Conservation (phyloP, 164 flowering plant species). For the Macadamia integrifolia region DNA sequence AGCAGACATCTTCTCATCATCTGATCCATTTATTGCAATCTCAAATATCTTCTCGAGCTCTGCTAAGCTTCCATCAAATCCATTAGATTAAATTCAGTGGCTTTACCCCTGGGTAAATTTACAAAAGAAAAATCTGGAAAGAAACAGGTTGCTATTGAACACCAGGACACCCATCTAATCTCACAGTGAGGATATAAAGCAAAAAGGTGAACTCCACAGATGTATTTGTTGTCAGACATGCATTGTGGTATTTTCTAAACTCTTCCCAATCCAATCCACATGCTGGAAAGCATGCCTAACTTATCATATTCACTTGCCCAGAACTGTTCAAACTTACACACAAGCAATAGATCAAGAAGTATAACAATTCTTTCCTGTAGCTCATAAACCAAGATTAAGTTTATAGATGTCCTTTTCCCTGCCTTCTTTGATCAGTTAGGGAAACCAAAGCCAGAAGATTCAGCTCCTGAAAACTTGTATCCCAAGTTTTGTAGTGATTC, state of each 20-base stretch:
- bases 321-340: too few relatives aligned
- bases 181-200: not conserved
- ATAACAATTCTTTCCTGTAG: too few relatives aligned
- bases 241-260: not conserved
- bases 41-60: constrained; percentile 90
- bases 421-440: too few relatives aligned
- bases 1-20: constrained; percentile 85
- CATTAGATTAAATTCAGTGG: constrained; percentile 85
- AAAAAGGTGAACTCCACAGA: not conserved
- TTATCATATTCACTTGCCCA: too few relatives aligned
- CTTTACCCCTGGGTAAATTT: constrained; percentile 45
- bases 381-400: too few relatives aligned
- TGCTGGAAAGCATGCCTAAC: too few relatives aligned
- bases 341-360: too few relatives aligned
- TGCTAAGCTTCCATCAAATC: constrained; percentile 96
- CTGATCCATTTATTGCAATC: constrained; percentile 74
- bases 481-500: too few relatives aligned
- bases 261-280: too few relatives aligned
- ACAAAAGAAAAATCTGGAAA: constrained; percentile 52
- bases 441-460: too few relatives aligned
- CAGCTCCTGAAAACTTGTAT: too few relatives aligned
- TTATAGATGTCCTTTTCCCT: too few relatives aligned
- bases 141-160: constrained; percentile 34
- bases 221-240: not conserved
- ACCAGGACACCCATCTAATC: constrained; percentile 24